Base-by-base conservation (phyloP, 345 rosid genomes). In the Geranium brycei region DNA sequence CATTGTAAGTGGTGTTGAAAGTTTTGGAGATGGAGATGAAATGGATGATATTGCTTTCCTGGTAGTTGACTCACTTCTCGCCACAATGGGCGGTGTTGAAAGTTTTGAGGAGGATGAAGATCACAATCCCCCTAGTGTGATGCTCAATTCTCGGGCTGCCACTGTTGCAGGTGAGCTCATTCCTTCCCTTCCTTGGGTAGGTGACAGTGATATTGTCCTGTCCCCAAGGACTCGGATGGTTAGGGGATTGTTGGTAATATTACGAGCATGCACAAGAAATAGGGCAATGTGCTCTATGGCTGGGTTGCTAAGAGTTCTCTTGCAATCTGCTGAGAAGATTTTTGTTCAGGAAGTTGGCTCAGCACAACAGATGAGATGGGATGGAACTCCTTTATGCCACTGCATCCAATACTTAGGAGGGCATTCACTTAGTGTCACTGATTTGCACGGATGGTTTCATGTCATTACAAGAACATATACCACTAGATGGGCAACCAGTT, bases 21-120 rank as follows among this genome's bases (percentile, higher is more conserved):
- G 63, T 72, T 93, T 85, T 83, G 97, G 76, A 61, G 62, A 68
- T 62, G 96, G 83, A 61, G 97, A 85, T 66, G 96, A 91, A 73
- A 62, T 84, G 28, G 96, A 93, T 80, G 73, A 80, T 78, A 79
- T 86, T 59, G 88, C 97, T 31, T 88, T 77, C 77, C 76, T 83
- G 80, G 91, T 93, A 75, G 87, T 93, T 69, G 99, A 93, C 79
- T 93, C 97, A 57, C 96, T 93, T 66, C 77, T 93, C 77, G 97
- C 95, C 69, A 93, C 99, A 60, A 93, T 93, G 99, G 99, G 99
- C 66, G 99, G 97, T 61, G 95, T 93, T 72, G 99, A 93, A 83
- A 86, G 99, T 78, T 93, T 91, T 73, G 99, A 87, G 70, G 95
- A 91, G 77, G 96, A 91, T 67, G 99, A 81, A 65, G 99, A 93